Percentiles rank a stretch among this genome's conserved stretches.
phyloP scores from a whole-genome alignment of 352 stramenopile species.

The Globisporangium megalacanthum region DNA sequence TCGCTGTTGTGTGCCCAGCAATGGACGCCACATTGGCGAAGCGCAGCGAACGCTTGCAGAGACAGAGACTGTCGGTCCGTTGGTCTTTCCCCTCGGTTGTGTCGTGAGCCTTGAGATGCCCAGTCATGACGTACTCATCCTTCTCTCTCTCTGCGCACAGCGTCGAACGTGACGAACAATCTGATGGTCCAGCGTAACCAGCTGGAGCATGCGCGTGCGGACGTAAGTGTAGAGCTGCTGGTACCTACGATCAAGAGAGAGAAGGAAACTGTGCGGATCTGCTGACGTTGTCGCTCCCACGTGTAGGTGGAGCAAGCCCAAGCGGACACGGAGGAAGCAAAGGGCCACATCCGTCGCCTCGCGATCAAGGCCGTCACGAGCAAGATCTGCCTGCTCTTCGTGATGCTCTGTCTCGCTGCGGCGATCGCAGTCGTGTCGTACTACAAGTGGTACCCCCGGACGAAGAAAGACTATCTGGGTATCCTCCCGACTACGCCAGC shows the following conservation, averaged over 20 bases:
- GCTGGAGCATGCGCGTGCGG: conserved; percentile 50
- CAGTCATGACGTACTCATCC: not conserved
- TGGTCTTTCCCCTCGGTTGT: not conserved
- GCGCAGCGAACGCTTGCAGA: conserved; percentile 65
- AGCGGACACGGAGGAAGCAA: conserved; percentile 58
- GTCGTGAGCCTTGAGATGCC: not conserved
- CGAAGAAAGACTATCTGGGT: conserved; percentile 65
- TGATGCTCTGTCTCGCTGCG: conserved; percentile 50
- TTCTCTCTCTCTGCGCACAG: conserved; percentile 13
- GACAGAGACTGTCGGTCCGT: conserved; percentile 61
- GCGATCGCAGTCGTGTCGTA: conserved; percentile 66
- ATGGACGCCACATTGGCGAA: conserved; percentile 62
- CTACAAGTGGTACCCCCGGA: conserved; percentile 72
- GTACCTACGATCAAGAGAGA: too few species aligned
- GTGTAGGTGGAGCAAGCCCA: conserved; percentile 53
- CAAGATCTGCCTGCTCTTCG: conserved; percentile 46
- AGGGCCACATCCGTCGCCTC: conserved; percentile 44
- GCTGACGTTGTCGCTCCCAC: not conserved
- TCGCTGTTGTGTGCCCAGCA: conserved; percentile 22
- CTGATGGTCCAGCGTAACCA: conserved; percentile 64
- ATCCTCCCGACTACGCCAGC: conserved; percentile 27
- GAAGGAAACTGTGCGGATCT: not conserved
- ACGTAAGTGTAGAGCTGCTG: conserved; percentile 27
- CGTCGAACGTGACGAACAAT: conserved; percentile 65
- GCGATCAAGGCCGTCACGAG: conserved; percentile 57